These are phyloP conservation scores for Podaxis sp. DNA, from an alignment of 768 basidiomycete species.

Conservation along the genomic window DNA sequence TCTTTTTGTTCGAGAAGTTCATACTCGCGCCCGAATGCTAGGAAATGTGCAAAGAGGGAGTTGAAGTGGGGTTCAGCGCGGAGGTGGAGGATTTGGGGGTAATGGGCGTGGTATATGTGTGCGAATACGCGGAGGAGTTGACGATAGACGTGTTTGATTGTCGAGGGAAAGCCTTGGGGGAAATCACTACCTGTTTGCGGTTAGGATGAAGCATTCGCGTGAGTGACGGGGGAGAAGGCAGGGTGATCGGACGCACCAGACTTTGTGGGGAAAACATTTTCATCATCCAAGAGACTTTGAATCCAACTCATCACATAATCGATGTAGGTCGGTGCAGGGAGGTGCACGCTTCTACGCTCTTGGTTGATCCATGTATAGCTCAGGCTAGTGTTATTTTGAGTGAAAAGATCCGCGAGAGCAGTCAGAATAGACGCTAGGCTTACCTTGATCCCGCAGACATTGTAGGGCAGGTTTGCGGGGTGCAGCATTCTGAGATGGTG, in stretches of 20 bases:
- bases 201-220: neutral
- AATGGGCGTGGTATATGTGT: conserved; percentile 97
- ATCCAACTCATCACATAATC: conserved; percentile 98
- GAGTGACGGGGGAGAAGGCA: neutral
- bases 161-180: conserved; percentile 81
- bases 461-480: conserved; percentile 79
- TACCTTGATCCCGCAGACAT: conserved; percentile 93
- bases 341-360: conserved; percentile 79
- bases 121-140: conserved; percentile 97
- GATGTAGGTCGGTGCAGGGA: conserved; percentile 94
- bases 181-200: conserved; percentile 77
- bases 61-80: conserved; percentile 95
- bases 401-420: neutral
- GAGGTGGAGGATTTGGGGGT: conserved; percentile 86
- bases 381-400: conserved; percentile 43
- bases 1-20: conserved; percentile 90
- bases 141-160: conserved; percentile 91
- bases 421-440: conserved; percentile 20
- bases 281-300: conserved; percentile 92
- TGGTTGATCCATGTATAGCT: conserved; percentile 96
- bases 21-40: conserved; percentile 95
- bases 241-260: conserved; percentile 52
- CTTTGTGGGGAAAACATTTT: conserved; percentile 92
- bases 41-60: conserved; percentile 96
- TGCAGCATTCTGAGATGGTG: conserved; percentile 91